Evolutionary conservation across 2,329 filamentous ascomycete genomes (phyloP).

Genomic region (Lasiodiplodia sp.): DNA sequence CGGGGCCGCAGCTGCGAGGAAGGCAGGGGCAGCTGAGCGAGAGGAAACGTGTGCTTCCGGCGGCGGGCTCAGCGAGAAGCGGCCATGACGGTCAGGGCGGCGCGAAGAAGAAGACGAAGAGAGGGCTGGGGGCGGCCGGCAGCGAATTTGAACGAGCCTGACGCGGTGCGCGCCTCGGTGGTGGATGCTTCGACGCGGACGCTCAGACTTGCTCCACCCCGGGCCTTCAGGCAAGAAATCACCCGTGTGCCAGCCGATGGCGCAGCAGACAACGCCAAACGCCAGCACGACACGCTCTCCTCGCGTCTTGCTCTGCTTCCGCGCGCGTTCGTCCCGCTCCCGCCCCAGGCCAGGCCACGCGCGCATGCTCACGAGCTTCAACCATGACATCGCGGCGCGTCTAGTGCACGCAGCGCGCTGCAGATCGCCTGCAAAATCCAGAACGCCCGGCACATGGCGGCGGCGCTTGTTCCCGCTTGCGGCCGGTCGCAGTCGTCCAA

Average conservation of each 20-base stretch:
- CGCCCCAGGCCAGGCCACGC: neutral
- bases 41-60: slow-evolving; percentile 33
- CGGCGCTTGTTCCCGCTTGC: slow-evolving; percentile 12
- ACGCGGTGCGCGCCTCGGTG: slow-evolving; percentile 29
- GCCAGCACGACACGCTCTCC: slow-evolving; percentile 2
- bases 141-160: slow-evolving; percentile 42
- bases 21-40: slow-evolving; percentile 34
- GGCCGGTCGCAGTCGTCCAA: neutral
- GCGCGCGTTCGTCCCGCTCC: neutral
- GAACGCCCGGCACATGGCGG: slow-evolving; percentile 4
- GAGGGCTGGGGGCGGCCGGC: slow-evolving; percentile 42
- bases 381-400: slow-evolving; percentile 23
- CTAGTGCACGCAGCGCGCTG: slow-evolving; percentile 15
- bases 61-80: slow-evolving; percentile 28
- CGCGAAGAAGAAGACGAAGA: slow-evolving; percentile 36
- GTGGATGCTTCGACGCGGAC: slow-evolving; percentile 27
- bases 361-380: neutral
- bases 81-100: slow-evolving; percentile 30
- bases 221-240: slow-evolving; percentile 15
- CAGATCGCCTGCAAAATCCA: slow-evolving; percentile 25
- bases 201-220: slow-evolving; percentile 27
- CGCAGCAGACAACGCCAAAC: neutral
- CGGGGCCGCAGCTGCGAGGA: slow-evolving; percentile 35
- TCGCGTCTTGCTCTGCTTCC: neutral
- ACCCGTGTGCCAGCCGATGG: slow-evolving; percentile 10